These are phyloP conservation scores for Shiraia sp. DNA, from an alignment of 2,329 filamentous ascomycete genomes.

Conservation along the genomic window DNA sequence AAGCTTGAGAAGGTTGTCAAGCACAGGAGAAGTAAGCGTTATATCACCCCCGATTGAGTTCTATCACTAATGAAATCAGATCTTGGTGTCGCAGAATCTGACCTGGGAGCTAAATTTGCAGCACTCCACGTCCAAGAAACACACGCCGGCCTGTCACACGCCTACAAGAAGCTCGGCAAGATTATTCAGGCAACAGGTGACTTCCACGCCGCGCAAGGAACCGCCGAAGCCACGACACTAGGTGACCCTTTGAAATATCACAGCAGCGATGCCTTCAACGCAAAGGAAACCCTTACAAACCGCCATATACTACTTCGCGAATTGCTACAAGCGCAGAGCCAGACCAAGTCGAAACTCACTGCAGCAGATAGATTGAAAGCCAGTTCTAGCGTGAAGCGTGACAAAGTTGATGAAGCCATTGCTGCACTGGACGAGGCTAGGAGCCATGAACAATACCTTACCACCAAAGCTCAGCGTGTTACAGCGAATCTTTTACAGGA, in stretches of 20 bases:
- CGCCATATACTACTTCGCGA: conserved; percentile 95
- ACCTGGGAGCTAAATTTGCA: conserved; percentile 88
- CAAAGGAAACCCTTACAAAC: conserved; percentile 97
- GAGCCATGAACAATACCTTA: conserved; percentile 77
- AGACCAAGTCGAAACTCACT: conserved; percentile 77
- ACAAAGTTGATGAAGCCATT: conserved; percentile 99
- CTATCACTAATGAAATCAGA: conserved; percentile 58
- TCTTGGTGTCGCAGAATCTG: conserved; percentile 86
- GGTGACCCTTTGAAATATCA: conserved; percentile 94
- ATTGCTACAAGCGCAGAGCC: conserved; percentile 86
- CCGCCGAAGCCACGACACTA: conserved; percentile 91
- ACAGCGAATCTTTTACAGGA: conserved; percentile 87
- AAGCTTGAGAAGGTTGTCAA: conserved; percentile 96
- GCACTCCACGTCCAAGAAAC: conserved; percentile 88
- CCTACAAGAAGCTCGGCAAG: conserved; percentile 93
- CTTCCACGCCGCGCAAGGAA: conserved; percentile 94
- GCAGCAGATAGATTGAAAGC: conserved; percentile 88
- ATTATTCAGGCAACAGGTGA: conserved; percentile 92
- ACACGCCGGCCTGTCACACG: conserved; percentile 82
- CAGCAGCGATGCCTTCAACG: conserved; percentile 93
- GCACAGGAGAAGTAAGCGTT: conserved; percentile 73
- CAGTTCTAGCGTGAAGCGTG: conserved; percentile 81
- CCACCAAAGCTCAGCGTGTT: conserved; percentile 84
- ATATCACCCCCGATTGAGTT: not conserved
- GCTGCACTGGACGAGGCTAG: conserved; percentile 84